phyloP scores from a whole-genome alignment of 139 green algal species.

The Diplosphaera chodatii region DNA sequence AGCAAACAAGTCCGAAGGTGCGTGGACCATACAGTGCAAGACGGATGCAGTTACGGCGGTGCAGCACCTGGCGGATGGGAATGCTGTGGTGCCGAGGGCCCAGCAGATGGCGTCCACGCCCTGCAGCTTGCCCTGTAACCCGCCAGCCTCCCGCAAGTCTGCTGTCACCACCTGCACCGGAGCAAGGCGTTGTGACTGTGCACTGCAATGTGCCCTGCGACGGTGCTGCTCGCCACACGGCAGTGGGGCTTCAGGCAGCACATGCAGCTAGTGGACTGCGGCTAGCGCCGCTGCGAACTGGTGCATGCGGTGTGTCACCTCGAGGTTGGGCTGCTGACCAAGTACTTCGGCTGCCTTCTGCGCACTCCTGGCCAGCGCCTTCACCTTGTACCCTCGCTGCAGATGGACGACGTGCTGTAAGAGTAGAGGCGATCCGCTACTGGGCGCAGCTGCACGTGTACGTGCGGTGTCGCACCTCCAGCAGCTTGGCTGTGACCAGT shows the following conservation, averaged over 20 bases:
- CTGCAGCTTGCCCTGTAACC: conserved; percentile 20
- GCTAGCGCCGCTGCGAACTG: too few relatives aligned
- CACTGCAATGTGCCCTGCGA: not conserved
- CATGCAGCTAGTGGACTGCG: too few relatives aligned
- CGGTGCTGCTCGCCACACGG: not conserved
- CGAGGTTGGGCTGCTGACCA: conserved; percentile 18
- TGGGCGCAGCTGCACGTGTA: too few relatives aligned
- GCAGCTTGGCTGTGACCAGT: conserved; percentile 70
- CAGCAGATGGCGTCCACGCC: conserved; percentile 62
- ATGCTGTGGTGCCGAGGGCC: conserved; percentile 82
- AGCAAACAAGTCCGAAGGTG: too few relatives aligned
- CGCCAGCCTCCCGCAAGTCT: conserved; percentile 31
- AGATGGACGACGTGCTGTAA: not conserved
- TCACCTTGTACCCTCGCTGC: conserved; percentile 67
- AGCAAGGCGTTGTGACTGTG: not conserved
- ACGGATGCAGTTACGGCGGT: too few relatives aligned
- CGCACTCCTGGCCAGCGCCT: conserved; percentile 42
- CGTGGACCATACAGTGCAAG: too few relatives aligned
- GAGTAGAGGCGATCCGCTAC: too few relatives aligned
- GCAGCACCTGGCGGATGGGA: conserved; percentile 65
- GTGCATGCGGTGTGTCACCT: too few relatives aligned
- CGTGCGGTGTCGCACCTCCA: conserved; percentile 49
- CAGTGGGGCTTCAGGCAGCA: not conserved
- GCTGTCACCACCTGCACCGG: conserved; percentile 32
- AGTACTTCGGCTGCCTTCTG: conserved; percentile 54